Conservation (phyloP, 495 filamentous ascomycete genomes). For the Schizothecium vesticola region DNA sequence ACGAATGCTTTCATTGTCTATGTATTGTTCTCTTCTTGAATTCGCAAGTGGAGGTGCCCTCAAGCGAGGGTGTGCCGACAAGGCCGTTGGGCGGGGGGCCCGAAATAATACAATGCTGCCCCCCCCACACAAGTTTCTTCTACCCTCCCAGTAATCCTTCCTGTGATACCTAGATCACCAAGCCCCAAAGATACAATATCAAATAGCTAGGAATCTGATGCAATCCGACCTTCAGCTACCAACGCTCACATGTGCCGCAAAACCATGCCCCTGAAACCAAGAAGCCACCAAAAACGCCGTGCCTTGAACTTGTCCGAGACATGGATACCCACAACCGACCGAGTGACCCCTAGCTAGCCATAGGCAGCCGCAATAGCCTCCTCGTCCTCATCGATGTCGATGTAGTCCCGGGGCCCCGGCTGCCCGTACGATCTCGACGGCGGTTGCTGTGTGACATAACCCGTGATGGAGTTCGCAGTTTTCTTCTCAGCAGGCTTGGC, state of each 20-base stretch:
- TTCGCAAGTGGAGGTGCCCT: neutral
- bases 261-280: neutral
- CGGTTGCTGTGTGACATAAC: constrained; percentile 22
- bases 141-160: neutral
- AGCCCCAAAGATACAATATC: neutral
- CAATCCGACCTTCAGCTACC: neutral
- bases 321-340: neutral
- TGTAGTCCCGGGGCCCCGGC: neutral
- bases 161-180: neutral
- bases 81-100: neutral
- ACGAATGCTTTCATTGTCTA: neutral
- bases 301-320: constrained; percentile 4
- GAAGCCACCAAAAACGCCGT: constrained; percentile 6
- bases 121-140: neutral
- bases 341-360: constrained; percentile 16
- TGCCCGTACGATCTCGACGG: neutral
- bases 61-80: neutral
- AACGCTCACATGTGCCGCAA: neutral
- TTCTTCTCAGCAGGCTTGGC: constrained; percentile 3
- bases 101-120: neutral
- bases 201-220: neutral
- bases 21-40: neutral
- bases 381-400: constrained; percentile 34
- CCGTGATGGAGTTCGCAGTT: constrained; percentile 22
- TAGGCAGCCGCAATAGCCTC: constrained; percentile 35